Evolutionary conservation across 345 rosid species (phyloP).

Genomic region (Erucastrum elatum): DNA sequence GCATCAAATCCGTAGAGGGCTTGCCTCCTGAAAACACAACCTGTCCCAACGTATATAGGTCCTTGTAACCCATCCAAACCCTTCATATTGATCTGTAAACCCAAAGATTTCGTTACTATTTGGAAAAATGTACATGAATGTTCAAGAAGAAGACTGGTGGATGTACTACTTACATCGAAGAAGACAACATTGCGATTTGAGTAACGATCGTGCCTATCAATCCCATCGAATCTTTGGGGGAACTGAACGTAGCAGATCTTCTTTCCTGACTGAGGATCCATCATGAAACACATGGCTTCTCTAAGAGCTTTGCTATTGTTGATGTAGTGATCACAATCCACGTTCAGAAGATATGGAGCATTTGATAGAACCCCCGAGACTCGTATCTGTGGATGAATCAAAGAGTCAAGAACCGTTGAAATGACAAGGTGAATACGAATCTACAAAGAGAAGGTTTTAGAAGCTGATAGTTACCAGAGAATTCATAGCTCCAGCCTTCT

Average conservation of each 20-base stretch:
- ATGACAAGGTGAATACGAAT: slow-evolving; percentile 1
- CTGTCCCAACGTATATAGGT: slow-evolving; percentile 97
- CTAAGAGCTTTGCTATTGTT: slow-evolving; percentile 95
- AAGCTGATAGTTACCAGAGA: slow-evolving; percentile 56
- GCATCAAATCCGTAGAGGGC: slow-evolving; percentile 96
- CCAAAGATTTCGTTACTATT: slow-evolving; percentile 14
- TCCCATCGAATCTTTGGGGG: slow-evolving; percentile 99
- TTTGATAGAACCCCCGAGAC: slow-evolving; percentile 96
- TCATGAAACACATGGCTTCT: slow-evolving; percentile 99
- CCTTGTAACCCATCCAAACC: slow-evolving; percentile 98
- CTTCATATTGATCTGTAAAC: slow-evolving; percentile 90
- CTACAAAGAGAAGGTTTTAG: neutral
- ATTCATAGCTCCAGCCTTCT: slow-evolving; percentile 99
- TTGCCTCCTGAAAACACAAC: slow-evolving; percentile 94
- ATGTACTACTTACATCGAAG: slow-evolving; percentile 72
- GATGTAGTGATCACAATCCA: slow-evolving; percentile 96
- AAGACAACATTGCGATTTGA: slow-evolving; percentile 95
- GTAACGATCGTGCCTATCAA: slow-evolving; percentile 95
- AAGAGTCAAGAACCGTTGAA: slow-evolving; percentile 12
- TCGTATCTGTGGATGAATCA: slow-evolving; percentile 54
- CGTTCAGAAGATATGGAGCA: slow-evolving; percentile 92
- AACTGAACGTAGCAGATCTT: slow-evolving; percentile 97
- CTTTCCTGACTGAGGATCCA: slow-evolving; percentile 94
- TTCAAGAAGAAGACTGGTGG: slow-evolving; percentile 9
- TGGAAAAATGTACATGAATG: neutral